These are phyloP conservation scores for Saccharomycopsis babjevae DNA, from an alignment of 805 yeast genomes.

Conservation along the genomic window DNA sequence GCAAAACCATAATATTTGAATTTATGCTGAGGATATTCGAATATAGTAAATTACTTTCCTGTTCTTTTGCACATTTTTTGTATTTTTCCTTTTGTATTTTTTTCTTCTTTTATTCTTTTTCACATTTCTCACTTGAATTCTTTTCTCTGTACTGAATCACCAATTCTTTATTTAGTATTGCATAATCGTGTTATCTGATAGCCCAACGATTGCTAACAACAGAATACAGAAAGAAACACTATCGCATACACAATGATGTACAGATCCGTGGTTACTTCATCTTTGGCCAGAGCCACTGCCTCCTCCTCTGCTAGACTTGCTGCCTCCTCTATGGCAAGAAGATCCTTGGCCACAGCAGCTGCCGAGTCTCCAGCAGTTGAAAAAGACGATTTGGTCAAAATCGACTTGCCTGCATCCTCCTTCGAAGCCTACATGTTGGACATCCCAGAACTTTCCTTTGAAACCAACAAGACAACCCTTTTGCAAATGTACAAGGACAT, in stretches of 20 bases:
- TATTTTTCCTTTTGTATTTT: no score
- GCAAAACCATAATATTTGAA: no score
- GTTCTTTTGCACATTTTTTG: no score
- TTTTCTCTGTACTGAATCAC: no score
- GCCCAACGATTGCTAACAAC: no score
- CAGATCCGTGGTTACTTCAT: slow-evolving; percentile 20
- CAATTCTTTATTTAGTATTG: no score
- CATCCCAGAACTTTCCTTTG: slow-evolving; percentile 60
- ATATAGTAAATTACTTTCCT: no score
- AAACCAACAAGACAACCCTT: slow-evolving; percentile 70
- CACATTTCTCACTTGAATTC: no score
- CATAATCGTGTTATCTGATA: no score
- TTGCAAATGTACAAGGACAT: slow-evolving; percentile 94
- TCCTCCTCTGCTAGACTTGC: slow-evolving; percentile 19
- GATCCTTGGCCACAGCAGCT: slow-evolving; percentile 27
- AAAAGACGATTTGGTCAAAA: slow-evolving; percentile 28
- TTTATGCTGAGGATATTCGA: no score
- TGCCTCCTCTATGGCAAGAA: slow-evolving; percentile 5
- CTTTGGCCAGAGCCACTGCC: slow-evolving; percentile 18
- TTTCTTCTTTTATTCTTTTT: no score
- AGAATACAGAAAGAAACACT: background rate
- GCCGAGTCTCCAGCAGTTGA: slow-evolving; percentile 7
- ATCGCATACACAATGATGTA: slow-evolving; percentile 12
- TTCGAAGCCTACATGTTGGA: slow-evolving; percentile 80
- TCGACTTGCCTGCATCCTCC: slow-evolving; percentile 67